Conservation (phyloP, 1,139 yeast genomes). For the Kodamaea plutei region DNA sequence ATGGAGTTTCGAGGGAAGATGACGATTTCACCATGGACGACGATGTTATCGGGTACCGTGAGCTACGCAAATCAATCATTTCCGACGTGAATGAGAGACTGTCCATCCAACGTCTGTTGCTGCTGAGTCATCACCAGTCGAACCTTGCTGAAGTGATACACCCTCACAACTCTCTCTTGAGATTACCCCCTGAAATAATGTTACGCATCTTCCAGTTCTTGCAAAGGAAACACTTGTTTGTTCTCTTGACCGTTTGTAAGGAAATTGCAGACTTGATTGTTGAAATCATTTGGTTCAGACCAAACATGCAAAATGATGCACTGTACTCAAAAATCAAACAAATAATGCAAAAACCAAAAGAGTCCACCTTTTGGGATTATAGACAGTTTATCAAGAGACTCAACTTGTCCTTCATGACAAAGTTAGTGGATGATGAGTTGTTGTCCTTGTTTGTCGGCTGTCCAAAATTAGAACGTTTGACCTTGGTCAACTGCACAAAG, state of each 20-base stretch:
- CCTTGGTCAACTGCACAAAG: slow-evolving; percentile 74
- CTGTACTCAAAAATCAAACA: slow-evolving; percentile 49
- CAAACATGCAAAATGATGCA: slow-evolving; percentile 59
- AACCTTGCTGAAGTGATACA: slow-evolving; percentile 12
- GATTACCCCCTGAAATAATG: slow-evolving; percentile 78
- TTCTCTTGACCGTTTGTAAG: slow-evolving; percentile 71
- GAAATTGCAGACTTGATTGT: slow-evolving; percentile 78
- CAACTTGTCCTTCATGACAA: slow-evolving; percentile 74
- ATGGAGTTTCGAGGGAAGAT: too few species aligned
- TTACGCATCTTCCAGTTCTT: slow-evolving; percentile 66
- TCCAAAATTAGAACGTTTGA: slow-evolving; percentile 74
- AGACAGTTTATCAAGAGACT: slow-evolving; percentile 72
- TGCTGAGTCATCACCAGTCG: slow-evolving; percentile 10
- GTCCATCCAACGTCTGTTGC: slow-evolving; percentile 21
- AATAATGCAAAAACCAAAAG: slow-evolving; percentile 50
- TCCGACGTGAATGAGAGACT: slow-evolving; percentile 10
- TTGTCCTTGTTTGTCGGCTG: slow-evolving; percentile 59
- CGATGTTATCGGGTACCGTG: slow-evolving; percentile 35
- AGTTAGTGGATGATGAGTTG: slow-evolving; percentile 60
- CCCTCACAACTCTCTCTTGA: slow-evolving; percentile 41
- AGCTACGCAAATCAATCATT: slow-evolving; percentile 34
- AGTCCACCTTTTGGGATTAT: slow-evolving; percentile 64
- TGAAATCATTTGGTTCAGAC: slow-evolving; percentile 86
- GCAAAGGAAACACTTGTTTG: slow-evolving; percentile 62
- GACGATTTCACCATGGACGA: slow-evolving; percentile 28